A percentile compares a stretch with the other conserved stretches of the same genome.
Conservation (phyloP, 306 rosid genomes). For the Inga oerstediana region DNA sequence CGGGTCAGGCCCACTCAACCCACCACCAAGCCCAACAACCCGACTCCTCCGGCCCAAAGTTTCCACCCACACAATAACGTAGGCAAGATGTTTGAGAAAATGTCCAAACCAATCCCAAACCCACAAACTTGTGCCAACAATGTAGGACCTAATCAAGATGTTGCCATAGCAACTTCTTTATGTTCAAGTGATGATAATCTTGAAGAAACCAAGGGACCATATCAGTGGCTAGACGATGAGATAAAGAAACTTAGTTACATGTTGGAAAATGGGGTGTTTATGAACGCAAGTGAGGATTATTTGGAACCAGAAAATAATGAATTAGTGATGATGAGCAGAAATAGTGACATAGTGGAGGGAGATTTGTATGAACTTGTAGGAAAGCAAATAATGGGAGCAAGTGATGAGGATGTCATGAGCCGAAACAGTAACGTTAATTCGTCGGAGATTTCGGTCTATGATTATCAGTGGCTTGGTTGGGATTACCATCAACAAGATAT, state of each 20-base stretch:
- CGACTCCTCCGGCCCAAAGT: constrained; percentile 24
- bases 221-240: constrained; percentile 52
- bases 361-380: constrained; percentile 29
- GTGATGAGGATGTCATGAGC: constrained; percentile 32
- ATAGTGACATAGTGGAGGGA: neutral
- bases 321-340: neutral
- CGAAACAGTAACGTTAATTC: constrained; percentile 38
- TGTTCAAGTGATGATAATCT: constrained; percentile 19
- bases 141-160: constrained; percentile 24
- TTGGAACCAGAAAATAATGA: constrained; percentile 25
- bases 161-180: neutral
- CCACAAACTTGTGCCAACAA: neutral
- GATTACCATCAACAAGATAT: constrained; percentile 33
- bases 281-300: constrained; percentile 25
- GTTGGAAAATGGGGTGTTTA: constrained; percentile 35
- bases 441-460: constrained; percentile 44
- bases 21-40: constrained; percentile 24
- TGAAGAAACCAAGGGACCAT: constrained; percentile 50
- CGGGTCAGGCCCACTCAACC: constrained; percentile 28
- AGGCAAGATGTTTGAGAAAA: constrained; percentile 18
- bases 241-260: constrained; percentile 35
- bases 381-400: constrained; percentile 25
- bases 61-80: neutral
- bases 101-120: constrained; percentile 5
- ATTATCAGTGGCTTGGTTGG: constrained; percentile 56